phyloP scores from a whole-genome alignment of 1,139 yeast genomes.

The Debaryomycetaceae sp. region DNA sequence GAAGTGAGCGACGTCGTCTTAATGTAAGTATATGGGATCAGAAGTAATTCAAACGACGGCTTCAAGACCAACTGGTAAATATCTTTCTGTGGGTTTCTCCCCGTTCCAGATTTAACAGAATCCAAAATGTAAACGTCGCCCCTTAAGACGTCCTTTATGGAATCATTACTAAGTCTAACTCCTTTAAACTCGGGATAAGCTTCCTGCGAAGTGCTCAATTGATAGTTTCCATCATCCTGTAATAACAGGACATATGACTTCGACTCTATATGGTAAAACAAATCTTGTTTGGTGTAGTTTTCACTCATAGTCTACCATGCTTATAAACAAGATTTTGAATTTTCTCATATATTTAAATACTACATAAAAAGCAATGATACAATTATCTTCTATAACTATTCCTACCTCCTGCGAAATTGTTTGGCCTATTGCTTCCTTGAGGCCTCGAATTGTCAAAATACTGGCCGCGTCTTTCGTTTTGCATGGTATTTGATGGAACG shows the following conservation, averaged over 20 bases:
- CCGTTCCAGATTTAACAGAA: conserved; percentile 57
- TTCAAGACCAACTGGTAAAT: conserved; percentile 39
- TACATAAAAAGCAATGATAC: neutral
- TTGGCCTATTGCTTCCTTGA: conserved; percentile 1
- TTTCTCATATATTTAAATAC: neutral
- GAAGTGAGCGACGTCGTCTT: conserved; percentile 34
- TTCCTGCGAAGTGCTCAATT: neutral
- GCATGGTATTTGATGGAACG: neutral
- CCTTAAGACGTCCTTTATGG: neutral
- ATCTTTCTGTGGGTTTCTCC: conserved; percentile 36
- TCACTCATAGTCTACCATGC: conserved; percentile 1
- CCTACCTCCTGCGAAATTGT: conserved; percentile 6
- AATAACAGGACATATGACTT: neutral
- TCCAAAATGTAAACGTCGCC: conserved; percentile 33
- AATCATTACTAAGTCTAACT: neutral
- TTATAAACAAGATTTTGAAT: no score
- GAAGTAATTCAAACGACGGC: conserved; percentile 43
- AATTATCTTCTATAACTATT: conserved; percentile 17
- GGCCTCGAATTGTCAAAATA: neutral
- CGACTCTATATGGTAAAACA: conserved; percentile 2
- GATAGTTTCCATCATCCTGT: neutral
- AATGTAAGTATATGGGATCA: conserved; percentile 34
- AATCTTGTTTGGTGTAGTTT: neutral
- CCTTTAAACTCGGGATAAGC: neutral
- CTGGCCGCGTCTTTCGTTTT: conserved; percentile 1